Base-by-base conservation (phyloP, 495 filamentous ascomycete species). In the Penicillium verhagenii region DNA sequence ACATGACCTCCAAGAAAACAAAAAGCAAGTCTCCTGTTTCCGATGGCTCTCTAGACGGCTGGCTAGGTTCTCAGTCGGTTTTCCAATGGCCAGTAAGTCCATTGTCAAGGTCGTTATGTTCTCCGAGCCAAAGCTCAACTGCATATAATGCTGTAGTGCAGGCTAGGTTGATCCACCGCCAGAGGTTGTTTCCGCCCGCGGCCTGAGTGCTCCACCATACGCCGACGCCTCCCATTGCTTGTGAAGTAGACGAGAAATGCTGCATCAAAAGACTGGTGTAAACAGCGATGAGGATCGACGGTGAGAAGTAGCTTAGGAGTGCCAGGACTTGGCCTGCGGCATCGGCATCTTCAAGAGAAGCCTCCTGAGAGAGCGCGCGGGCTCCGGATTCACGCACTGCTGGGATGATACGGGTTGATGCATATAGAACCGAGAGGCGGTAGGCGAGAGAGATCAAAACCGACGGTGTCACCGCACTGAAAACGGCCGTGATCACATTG, bases 241-340 rank as follows among this genome's bases (percentile, higher is more conserved):
- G 69, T 43, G 80, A 91, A 8, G 84, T 83, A 4, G 83, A 82
- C 13, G 88, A 87, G 61, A 98, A 96, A 68, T 98, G 94, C 70
- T 97, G 93, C 79, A 98, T 87, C 25, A 98, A 68, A 13, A 98
- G 77, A 69, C 91, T 96, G n/a, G 94, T 98, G 66, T 98, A 98
- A 21, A 97, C 92, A 2, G 92, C 86, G 42, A 98, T 88, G 11
- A 98, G 80, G 47, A 98, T 95, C 26, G 85, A 90, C 0, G 94
- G 94, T 26, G 90, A 90, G 68, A 96, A 97, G 81, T 90, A 96
- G 67, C 87, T 91, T 28, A 97, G 78, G 40, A 96, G 78, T 5
- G 86, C 90, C 18, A 96, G 72, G 6, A 95, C 67, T 53, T 86
- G 85, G 56, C 86, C 86, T 39, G 91, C 90, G 0, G 82, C 89